Conservation (phyloP, 192 early-diverging fungal species). For the Coemansia sp. region DNA sequence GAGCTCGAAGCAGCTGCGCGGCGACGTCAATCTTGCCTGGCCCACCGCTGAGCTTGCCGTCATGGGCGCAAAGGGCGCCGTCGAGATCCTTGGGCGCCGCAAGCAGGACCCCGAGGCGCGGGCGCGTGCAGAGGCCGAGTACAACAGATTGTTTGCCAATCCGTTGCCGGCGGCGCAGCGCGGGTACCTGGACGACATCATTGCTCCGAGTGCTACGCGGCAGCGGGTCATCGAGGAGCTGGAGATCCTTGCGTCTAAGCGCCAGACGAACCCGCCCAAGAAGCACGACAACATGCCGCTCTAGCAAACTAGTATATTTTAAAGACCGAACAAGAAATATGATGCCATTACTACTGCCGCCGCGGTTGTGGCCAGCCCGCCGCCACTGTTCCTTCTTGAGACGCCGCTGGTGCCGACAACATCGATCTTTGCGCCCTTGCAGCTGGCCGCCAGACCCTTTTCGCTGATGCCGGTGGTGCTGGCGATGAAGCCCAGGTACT, state of each 20-base stretch:
- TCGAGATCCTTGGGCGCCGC: conserved; percentile 97
- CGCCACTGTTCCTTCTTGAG: not conserved
- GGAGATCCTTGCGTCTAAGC: conserved; percentile 74
- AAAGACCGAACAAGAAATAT: not conserved
- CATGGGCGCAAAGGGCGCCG: conserved; percentile 97
- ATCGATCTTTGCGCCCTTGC: conserved; percentile 28
- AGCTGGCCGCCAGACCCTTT: conserved; percentile 20
- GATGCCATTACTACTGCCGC: not conserved
- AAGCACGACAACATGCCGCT: conserved; percentile 96
- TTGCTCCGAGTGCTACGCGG: conserved; percentile 72
- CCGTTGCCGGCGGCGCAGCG: conserved; percentile 91
- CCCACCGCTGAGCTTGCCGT: conserved; percentile 98
- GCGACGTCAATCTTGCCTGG: conserved; percentile 91
- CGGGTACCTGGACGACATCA: conserved; percentile 79
- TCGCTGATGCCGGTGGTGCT: conserved; percentile 37
- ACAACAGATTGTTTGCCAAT: conserved; percentile 90
- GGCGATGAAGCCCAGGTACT: conserved; percentile 45
- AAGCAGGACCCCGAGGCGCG: conserved; percentile 57
- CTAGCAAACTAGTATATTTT: conserved; percentile 40
- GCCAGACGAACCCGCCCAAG: conserved; percentile 74
- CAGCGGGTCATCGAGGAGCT: conserved; percentile 86
- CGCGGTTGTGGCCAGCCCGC: not conserved
- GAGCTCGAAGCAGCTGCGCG: conserved; percentile 93
- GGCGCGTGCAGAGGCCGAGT: conserved; percentile 77
- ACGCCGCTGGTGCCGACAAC: conserved; percentile 8